phyloP scores from a whole-genome alignment of 2,329 filamentous ascomycete species.

The Colletotrichum incanum region DNA sequence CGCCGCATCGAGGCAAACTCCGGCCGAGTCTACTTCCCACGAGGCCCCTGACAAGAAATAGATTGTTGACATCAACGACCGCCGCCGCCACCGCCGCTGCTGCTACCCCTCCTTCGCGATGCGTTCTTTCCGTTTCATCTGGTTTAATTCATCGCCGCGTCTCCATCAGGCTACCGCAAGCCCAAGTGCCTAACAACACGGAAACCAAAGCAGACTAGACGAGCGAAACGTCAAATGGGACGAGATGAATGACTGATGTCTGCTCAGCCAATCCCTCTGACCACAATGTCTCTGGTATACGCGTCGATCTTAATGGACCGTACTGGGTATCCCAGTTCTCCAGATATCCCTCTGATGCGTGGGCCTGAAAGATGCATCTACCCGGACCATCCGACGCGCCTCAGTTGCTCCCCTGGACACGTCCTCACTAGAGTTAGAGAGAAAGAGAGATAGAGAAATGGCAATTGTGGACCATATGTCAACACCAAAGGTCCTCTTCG shows the following conservation, averaged over 20 bases:
- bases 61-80: background rate
- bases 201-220: background rate
- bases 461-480: background rate
- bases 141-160: background rate
- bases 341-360: background rate
- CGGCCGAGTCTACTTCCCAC: background rate
- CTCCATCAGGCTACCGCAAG: background rate
- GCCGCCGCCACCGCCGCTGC: background rate
- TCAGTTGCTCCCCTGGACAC: background rate
- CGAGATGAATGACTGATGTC: background rate
- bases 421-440: background rate
- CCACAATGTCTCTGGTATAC: background rate
- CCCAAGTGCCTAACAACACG: background rate
- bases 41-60: background rate
- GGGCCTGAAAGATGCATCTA: background rate
- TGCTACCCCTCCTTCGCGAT: background rate
- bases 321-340: constrained; percentile 12
- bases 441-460: background rate
- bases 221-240: background rate
- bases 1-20: background rate
- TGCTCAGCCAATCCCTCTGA: no score
- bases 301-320: constrained; percentile 18
- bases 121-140: background rate
- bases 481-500: background rate
- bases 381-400: background rate